Evolutionary conservation across 2,329 filamentous ascomycete genomes (phyloP), one percentile per base, ranked within the genome.

Genomic region (Curvularia sp.): DNA sequence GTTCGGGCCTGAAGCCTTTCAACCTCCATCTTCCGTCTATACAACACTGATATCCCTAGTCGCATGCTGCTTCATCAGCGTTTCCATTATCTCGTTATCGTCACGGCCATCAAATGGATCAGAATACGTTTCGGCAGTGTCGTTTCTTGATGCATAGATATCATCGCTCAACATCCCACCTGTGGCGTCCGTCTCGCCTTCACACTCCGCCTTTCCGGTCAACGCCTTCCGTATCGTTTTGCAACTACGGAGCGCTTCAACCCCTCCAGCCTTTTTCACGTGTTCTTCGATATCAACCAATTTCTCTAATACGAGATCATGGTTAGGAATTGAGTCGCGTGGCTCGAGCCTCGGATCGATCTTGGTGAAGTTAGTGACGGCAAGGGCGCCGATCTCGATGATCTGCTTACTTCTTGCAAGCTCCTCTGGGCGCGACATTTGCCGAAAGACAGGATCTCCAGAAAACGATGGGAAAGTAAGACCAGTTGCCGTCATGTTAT

Each of bases 301-400:
- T 12, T 65, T 65, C 48, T 49, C 59, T 48, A 69, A 10, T 0
- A 62, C 58, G 12, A 50, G 43, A 5, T 54, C 48, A 13, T 33
- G 42, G 12, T 53, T 4, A 10, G 33, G 6, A 12, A 9, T 38
- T 33, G 44, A 22, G n/a, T 24, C 20, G 24, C 10, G 1, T 18
- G 38, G 20, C 31, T 55, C 35, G 26, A 62, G 39, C 10, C 35
- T 46, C 10, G 58, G 53, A 22, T 60, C 55, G 20, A 63, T 22
- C 15, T 48, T 53, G 2, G 20, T 28, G 5, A 47, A 57, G 5
- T 59, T 61, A 24, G 66, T 26, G 15, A 72, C 69, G 28, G 63
- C 64, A 59, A 75, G 65, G 4, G 71, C 70, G 8, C 74, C 74
- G 13, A 76, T 65, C 46, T 76, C 67, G 38, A 76, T 71, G 24